A percentile compares a stretch with the other conserved stretches of the same genome.
Evolutionary conservation across 352 stramenopile genomes (phyloP).

Genomic region (Globisporangium middletonii): DNA sequence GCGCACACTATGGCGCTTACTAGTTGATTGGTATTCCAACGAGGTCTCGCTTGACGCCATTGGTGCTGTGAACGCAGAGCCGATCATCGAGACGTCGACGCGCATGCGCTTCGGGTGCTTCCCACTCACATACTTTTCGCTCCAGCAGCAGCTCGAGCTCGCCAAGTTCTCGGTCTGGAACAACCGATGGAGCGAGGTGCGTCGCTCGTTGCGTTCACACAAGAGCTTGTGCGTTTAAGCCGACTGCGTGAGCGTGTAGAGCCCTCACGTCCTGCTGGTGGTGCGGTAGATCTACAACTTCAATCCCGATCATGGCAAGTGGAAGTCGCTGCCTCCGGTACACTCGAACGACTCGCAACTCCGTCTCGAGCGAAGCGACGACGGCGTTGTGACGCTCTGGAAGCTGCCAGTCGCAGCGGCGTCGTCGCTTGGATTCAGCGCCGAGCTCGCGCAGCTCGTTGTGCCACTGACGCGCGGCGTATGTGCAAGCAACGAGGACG

Average conservation of each 20-base stretch:
- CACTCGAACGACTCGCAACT: conserved; percentile 31
- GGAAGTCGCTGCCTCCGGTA: conserved; percentile 29
- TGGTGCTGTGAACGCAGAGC: conserved; percentile 22
- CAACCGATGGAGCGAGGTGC: conserved; percentile 79
- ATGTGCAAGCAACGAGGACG: conserved; percentile 20
- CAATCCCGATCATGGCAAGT: conserved; percentile 44
- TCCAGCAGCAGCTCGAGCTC: conserved; percentile 60
- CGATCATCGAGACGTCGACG: conserved; percentile 63
- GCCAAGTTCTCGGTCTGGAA: conserved; percentile 75
- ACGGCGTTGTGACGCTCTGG: conserved; percentile 33
- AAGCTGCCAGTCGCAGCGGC: conserved; percentile 36
- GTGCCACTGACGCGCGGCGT: conserved; percentile 46
- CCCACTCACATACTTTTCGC: conserved; percentile 56
- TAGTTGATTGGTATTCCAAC: neutral
- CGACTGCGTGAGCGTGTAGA: neutral
- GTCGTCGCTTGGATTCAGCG: conserved; percentile 39
- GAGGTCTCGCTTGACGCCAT: neutral
- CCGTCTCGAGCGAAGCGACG: conserved; percentile 5
- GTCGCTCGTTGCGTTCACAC: too few species aligned
- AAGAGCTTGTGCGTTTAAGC: neutral
- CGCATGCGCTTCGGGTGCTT: conserved; percentile 60
- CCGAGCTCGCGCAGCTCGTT: conserved; percentile 31
- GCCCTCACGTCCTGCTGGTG: too few species aligned
- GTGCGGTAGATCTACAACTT: conserved; percentile 59
- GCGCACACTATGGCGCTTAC: neutral